A percentile compares a stretch with the other conserved stretches of the same genome.
Evolutionary conservation across 805 yeast genomes (phyloP).

Genomic region (Saccharomyces mikatae): DNA sequence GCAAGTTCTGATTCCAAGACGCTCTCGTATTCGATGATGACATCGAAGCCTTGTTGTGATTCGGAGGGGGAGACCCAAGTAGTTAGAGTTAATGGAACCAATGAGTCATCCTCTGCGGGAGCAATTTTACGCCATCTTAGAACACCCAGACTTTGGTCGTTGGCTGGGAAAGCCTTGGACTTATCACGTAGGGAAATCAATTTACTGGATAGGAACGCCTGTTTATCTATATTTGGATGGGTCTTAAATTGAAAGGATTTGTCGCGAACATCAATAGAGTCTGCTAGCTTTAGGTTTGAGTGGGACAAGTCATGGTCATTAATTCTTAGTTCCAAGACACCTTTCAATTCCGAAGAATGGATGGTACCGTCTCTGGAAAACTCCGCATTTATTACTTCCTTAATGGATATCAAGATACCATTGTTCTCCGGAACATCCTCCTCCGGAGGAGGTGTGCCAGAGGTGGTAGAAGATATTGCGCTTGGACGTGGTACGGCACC

Average conservation of each 20-base stretch:
- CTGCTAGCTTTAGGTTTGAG: conserved; percentile 52
- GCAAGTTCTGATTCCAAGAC: conserved; percentile 37
- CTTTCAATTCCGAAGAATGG: conserved; percentile 68
- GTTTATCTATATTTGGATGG: conserved; percentile 91
- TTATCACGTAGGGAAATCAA: conserved; percentile 70
- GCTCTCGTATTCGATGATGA: conserved; percentile 82
- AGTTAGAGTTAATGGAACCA: conserved; percentile 63
- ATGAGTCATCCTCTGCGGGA: conserved; percentile 44
- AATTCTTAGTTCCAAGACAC: conserved; percentile 82
- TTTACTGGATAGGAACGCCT: conserved; percentile 47
- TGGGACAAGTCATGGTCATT: conserved; percentile 65
- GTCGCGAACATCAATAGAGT: conserved; percentile 41
- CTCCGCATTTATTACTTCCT: conserved; percentile 71
- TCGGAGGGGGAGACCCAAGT: conserved; percentile 73
- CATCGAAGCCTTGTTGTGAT: conserved; percentile 50
- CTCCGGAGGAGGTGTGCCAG: not conserved
- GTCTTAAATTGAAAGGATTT: conserved; percentile 66
- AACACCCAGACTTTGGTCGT: conserved; percentile 84
- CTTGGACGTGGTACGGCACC: not conserved
- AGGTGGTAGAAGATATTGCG: not conserved
- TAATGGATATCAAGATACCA: conserved; percentile 70
- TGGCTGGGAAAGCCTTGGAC: conserved; percentile 77
- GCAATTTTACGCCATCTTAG: conserved; percentile 84
- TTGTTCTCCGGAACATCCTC: conserved; percentile 41
- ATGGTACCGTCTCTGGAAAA: conserved; percentile 78